phyloP scores from a whole-genome alignment of 768 basidiomycete species.

The Melanogaster broomeanus region DNA sequence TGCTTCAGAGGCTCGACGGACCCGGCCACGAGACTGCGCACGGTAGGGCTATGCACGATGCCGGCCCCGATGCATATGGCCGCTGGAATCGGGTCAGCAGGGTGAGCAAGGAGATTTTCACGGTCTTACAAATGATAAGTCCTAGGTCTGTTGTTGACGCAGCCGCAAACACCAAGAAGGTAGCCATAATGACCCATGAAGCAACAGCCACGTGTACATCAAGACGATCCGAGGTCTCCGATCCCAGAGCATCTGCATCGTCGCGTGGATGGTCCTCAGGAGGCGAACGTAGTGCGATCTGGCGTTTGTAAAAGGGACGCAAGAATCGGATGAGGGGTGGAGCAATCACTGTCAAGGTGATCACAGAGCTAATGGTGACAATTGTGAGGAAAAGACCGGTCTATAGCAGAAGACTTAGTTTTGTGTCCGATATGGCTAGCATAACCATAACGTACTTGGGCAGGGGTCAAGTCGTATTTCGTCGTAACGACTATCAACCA shows the following conservation, averaged over 20 bases:
- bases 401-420: slow-evolving; percentile 11
- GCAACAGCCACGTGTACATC: slow-evolving; percentile 29
- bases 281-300: not conserved
- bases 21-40: slow-evolving; percentile 25
- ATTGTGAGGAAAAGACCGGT: slow-evolving; percentile 29
- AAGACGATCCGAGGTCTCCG: slow-evolving; percentile 25
- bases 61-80: slow-evolving; percentile 17
- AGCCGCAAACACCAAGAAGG: slow-evolving; percentile 16
- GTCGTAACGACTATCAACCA: slow-evolving; percentile 29
- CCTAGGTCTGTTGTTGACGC: slow-evolving; percentile 4
- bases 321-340: slow-evolving; percentile 26
- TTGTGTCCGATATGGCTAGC: not conserved
- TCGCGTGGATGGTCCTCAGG: not conserved
- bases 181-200: slow-evolving; percentile 15
- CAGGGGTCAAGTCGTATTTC: slow-evolving; percentile 28
- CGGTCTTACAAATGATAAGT: slow-evolving; percentile 16
- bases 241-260: not conserved
- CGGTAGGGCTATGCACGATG: slow-evolving; percentile 15
- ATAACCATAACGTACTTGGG: slow-evolving; percentile 15
- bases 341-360: slow-evolving; percentile 19
- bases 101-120: not conserved
- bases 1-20: slow-evolving; percentile 31
- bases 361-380: slow-evolving; percentile 11
- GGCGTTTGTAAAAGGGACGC: slow-evolving; percentile 25
- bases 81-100: slow-evolving; percentile 15